phyloP scores from a whole-genome alignment of 2,329 filamentous ascomycete species.

The Camptophora hylomeconis region DNA sequence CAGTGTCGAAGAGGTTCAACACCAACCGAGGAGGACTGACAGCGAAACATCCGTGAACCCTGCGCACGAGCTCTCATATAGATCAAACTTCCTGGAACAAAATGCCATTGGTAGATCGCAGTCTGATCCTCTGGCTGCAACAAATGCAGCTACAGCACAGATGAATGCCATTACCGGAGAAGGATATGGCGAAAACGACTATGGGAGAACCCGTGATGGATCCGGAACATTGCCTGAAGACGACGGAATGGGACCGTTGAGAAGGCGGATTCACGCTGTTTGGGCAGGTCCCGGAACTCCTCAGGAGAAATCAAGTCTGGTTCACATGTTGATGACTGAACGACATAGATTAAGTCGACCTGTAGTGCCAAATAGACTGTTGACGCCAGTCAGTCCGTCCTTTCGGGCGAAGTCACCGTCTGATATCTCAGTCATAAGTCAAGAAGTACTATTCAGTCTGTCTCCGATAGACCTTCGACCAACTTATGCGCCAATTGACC shows the following conservation, averaged over 20 bases:
- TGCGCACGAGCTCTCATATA: constrained; percentile 12
- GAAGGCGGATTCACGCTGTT: constrained; percentile 55
- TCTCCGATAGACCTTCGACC: constrained; percentile 46
- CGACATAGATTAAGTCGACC: constrained; percentile 43
- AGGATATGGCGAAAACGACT: constrained; percentile 3
- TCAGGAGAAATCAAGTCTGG: constrained; percentile 55
- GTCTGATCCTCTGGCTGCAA: constrained; percentile 11
- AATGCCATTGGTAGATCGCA: constrained; percentile 10
- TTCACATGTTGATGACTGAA: constrained; percentile 60
- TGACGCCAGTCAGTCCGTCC: constrained; percentile 19
- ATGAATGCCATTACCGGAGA: no score
- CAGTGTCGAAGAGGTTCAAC: constrained; percentile 4
- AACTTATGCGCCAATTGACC: constrained; percentile 48
- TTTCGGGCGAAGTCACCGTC: no score
- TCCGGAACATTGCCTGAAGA: constrained; percentile 49
- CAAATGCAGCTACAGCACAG: background rate
- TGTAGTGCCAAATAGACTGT: constrained; percentile 11
- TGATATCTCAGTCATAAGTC: constrained; percentile 19
- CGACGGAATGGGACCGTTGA: constrained; percentile 60
- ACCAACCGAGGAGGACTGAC: constrained; percentile 10
- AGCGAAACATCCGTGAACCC: constrained; percentile 18
- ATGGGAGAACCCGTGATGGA: constrained; percentile 12
- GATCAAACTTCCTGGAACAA: constrained; percentile 12
- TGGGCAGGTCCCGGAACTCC: constrained; percentile 47
- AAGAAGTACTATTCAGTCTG: constrained; percentile 26